Evolutionary conservation across 2,329 filamentous ascomycete species (phyloP).

Genomic region (Talaromyces funiculosus): DNA sequence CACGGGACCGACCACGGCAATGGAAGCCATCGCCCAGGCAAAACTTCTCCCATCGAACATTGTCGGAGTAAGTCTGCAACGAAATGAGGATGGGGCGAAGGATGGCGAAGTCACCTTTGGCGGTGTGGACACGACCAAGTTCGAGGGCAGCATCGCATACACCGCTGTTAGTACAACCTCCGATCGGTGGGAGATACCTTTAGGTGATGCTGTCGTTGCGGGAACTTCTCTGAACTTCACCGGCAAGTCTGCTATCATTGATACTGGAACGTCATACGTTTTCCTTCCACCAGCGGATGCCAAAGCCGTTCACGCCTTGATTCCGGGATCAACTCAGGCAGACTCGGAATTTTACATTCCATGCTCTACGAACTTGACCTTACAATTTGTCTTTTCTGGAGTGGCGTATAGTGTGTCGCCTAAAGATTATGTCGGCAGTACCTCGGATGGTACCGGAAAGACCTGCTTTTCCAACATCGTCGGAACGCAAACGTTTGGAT

Average conservation of each 20-base stretch:
- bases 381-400: conserved; percentile 65
- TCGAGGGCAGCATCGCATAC: conserved; percentile 64
- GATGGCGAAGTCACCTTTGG: conserved; percentile 77
- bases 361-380: conserved; percentile 57
- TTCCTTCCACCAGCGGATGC: conserved; percentile 66
- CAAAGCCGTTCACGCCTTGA: conserved; percentile 58
- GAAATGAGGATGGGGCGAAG: conserved; percentile 59
- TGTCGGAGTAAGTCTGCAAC: conserved; percentile 65
- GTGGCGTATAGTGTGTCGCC: conserved; percentile 60
- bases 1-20: conserved; percentile 11
- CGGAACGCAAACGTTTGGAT: conserved; percentile 60
- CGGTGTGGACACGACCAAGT: conserved; percentile 60
- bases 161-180: conserved; percentile 47
- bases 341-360: conserved; percentile 65
- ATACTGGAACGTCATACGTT: conserved; percentile 76
- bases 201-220: conserved; percentile 61
- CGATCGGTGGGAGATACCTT: conserved; percentile 66
- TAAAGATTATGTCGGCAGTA: conserved; percentile 61
- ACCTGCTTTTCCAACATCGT: conserved; percentile 66
- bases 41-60: conserved; percentile 59
- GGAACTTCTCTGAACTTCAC: conserved; percentile 52
- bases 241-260: conserved; percentile 63
- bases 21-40: conserved; percentile 56
- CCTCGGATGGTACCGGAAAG: conserved; percentile 20
- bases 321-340: conserved; percentile 56